A percentile compares a stretch with the other conserved stretches of the same genome.
Evolutionary conservation across 2,329 filamentous ascomycete species (phyloP).

Genomic region (Thelonectria olida): DNA sequence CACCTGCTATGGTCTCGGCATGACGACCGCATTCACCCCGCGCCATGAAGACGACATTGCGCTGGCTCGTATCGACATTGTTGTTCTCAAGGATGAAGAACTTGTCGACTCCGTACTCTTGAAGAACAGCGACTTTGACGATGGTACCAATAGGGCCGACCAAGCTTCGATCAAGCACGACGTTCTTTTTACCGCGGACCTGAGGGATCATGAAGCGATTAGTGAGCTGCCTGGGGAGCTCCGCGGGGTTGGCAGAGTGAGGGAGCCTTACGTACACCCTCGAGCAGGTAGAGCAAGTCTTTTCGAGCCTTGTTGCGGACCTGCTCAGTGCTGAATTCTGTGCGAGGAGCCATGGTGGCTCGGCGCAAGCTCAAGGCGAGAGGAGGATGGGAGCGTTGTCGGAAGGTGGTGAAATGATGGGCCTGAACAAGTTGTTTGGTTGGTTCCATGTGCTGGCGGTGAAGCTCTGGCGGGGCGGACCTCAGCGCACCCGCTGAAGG

Average conservation of each 20-base stretch:
- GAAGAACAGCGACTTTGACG: constrained; percentile 92
- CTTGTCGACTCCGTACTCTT: constrained; percentile 98
- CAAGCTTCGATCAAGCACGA: constrained; percentile 90
- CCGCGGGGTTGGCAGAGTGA: constrained; percentile 15
- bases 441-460: constrained; percentile 22
- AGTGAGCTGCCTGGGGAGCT: constrained; percentile 27
- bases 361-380: constrained; percentile 45
- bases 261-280: constrained; percentile 79
- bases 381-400: constrained; percentile 6
- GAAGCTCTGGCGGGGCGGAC: constrained; percentile 24
- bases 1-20: constrained; percentile 89
- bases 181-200: constrained; percentile 98
- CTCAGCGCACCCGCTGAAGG: constrained; percentile 16
- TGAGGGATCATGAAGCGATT: constrained; percentile 50
- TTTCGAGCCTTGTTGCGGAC: constrained; percentile 85
- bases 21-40: constrained; percentile 88
- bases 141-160: constrained; percentile 90
- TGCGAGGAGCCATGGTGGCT: constrained; percentile 74
- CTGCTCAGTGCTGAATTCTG: constrained; percentile 77
- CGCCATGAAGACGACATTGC: constrained; percentile 93
- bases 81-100: constrained; percentile 96
- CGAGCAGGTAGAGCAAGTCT: constrained; percentile 88
- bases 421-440: background rate
- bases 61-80: constrained; percentile 93
- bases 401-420: constrained; percentile 6